Base-by-base conservation (phyloP, 441 rosid species). In the Breynia disticha region DNA sequence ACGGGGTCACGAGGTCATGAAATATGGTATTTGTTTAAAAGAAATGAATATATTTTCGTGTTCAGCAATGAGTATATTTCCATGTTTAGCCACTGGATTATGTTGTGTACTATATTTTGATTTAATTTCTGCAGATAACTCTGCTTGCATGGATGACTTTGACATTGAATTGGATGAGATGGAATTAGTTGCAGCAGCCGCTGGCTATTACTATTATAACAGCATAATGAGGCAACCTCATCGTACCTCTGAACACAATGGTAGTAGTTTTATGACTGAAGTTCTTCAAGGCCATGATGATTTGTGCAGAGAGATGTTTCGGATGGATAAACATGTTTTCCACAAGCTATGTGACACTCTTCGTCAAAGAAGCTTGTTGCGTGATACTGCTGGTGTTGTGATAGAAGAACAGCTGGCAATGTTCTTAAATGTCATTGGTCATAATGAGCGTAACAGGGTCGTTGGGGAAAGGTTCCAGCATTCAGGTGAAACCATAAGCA, bases 401-500 rank as follows among this genome's bases (percentile, higher is more conserved):
- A 79, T 87, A 54, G 87, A 83, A 71, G 95, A 88, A 59, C 96
- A 88, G 61, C 65, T 88, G 45, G 89, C 87, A 15, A 88, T 88
- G 55, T 85, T 88, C 75, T 69, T 88, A 61, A 81, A 79, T 69
- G 79, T 88, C 21, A 66, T 81, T 42, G 96, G 95, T 59, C 89
- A 79, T 71, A 85, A 83, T 51, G 81, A 85, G 73, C 84, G 95
- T 17, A 78, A 83, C 70, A 79, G 95, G 59, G 95, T 85, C 21
- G 67, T 83, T 62, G 86, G 78, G 59, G 95, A 83, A 70, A 69
- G 83, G 61, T 88, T 88, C 66, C 87, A 79, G 65, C 89, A 74
- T 71, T 85, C 95, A 6, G 80, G 95, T 44, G 97, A 88, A 75
- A 88, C 95, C 65, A 78, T 88, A 54, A 85, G 95, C 76, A 80